Evolutionary conservation across 208 protist species (phyloP).

Genomic region (Acanthamoeba lenticulata): DNA sequence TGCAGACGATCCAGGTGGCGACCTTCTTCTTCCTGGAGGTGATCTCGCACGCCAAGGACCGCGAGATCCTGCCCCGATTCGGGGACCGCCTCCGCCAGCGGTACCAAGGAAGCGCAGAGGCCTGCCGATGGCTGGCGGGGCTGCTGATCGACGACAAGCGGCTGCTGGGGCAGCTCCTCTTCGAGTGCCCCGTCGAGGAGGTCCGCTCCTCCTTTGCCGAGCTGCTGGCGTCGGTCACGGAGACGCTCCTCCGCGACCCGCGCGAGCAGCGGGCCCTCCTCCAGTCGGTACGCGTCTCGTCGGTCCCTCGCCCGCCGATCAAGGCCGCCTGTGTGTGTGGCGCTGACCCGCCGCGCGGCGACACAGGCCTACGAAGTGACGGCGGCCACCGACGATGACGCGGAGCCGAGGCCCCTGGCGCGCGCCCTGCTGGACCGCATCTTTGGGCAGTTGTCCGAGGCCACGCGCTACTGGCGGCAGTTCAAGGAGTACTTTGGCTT

Average conservation of each 20-base stretch:
- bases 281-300: neutral
- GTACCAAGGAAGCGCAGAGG: neutral
- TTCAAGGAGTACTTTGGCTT: constrained; percentile 50
- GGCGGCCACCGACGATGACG: neutral
- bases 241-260: neutral
- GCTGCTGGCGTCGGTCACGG: neutral
- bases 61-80: neutral
- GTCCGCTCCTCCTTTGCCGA: constrained; percentile 21
- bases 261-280: neutral
- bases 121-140: neutral
- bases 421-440: neutral
- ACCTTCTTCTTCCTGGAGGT: constrained; percentile 65
- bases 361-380: neutral
- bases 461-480: neutral
- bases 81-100: neutral
- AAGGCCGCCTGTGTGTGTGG: neutral
- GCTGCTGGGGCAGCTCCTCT: neutral
- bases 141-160: constrained; percentile 4
- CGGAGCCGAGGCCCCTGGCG: neutral
- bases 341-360: neutral
- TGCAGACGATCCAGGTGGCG: neutral
- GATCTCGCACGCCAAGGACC: constrained; percentile 44
- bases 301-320: too few species aligned
- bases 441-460: neutral
- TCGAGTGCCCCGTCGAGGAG: neutral